phyloP scores from a whole-genome alignment of 2,329 filamentous ascomycete species.

The Onygenales sp. region DNA sequence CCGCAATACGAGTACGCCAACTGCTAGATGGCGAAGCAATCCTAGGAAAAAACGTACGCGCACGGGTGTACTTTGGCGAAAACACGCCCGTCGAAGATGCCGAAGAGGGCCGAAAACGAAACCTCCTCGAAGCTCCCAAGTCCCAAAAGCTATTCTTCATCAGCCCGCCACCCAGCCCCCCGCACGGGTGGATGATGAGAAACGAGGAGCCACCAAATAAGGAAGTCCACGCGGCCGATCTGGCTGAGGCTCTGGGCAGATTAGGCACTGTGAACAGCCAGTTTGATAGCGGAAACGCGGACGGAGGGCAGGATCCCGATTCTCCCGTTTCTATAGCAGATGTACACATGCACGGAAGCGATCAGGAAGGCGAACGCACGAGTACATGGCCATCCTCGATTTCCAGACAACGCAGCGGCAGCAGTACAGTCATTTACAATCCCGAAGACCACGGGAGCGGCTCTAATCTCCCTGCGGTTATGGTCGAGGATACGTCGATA shows the following conservation, averaged over 20 bases:
- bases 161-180: conserved; percentile 53
- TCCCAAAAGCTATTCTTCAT: conserved; percentile 58
- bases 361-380: conserved; percentile 7
- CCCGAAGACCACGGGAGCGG: conserved; percentile 53
- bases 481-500: conserved; percentile 51
- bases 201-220: conserved; percentile 57
- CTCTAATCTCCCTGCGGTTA: conserved; percentile 51
- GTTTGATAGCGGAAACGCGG: conserved; percentile 10
- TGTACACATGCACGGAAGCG: conserved; percentile 3
- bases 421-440: conserved; percentile 53
- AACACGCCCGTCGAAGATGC: conserved; percentile 34
- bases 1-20: conserved; percentile 35
- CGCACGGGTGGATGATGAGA: conserved; percentile 55
- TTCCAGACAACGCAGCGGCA: conserved; percentile 33
- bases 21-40: conserved; percentile 30
- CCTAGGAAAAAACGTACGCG: conserved; percentile 22
- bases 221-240: conserved; percentile 53
- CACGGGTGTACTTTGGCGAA: conserved; percentile 44
- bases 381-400: conserved; percentile 21
- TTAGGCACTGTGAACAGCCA: conserved; percentile 36
- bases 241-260: conserved; percentile 47
- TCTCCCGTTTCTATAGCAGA: conserved; percentile 9
- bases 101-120: conserved; percentile 27
- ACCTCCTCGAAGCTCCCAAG: conserved; percentile 47
- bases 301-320: conserved; percentile 1